phyloP scores from a whole-genome alignment of 1,139 yeast species.

The Candida neerlandica region DNA sequence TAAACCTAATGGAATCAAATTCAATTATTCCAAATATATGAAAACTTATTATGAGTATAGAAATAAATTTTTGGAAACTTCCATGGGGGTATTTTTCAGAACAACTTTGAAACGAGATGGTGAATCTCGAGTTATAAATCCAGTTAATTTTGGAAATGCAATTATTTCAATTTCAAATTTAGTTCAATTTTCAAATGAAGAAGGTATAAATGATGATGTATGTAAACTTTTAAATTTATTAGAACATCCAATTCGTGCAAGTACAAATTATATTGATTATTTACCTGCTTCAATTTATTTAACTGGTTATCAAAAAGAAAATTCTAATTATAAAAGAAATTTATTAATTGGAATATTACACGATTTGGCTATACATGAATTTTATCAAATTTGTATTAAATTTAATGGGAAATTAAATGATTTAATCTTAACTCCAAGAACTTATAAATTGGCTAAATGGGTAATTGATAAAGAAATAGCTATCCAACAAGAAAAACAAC shows the following conservation, averaged over 20 bases:
- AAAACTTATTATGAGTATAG: conserved; percentile 5
- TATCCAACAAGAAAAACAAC: conserved; percentile 34
- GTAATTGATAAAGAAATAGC: conserved; percentile 68
- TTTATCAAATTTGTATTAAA: conserved; percentile 62
- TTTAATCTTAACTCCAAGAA: conserved; percentile 60
- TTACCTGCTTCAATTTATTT: conserved; percentile 51
- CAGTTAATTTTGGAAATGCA: conserved; percentile 63
- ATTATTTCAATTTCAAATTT: conserved; percentile 62
- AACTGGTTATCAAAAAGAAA: conserved; percentile 28
- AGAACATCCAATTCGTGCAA: conserved; percentile 57
- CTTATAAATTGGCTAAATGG: conserved; percentile 70
- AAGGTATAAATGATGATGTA: conserved; percentile 59
- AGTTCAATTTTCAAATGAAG: conserved; percentile 61
- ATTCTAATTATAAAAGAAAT: conserved; percentile 23
- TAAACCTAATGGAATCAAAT: neutral
- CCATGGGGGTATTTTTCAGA: conserved; percentile 50
- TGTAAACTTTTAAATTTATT: conserved; percentile 60
- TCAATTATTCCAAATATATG: neutral
- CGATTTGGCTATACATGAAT: conserved; percentile 63
- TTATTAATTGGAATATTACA: conserved; percentile 58
- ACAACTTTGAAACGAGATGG: conserved; percentile 56
- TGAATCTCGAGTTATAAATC: conserved; percentile 58
- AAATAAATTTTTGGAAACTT: conserved; percentile 27
- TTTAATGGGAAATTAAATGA: conserved; percentile 67
- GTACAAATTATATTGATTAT: conserved; percentile 39